Percentiles rank a stretch among this genome's conserved stretches.
Conservation (phyloP, 2,329 filamentous ascomycete genomes). For the Xylariaceae sp. region DNA sequence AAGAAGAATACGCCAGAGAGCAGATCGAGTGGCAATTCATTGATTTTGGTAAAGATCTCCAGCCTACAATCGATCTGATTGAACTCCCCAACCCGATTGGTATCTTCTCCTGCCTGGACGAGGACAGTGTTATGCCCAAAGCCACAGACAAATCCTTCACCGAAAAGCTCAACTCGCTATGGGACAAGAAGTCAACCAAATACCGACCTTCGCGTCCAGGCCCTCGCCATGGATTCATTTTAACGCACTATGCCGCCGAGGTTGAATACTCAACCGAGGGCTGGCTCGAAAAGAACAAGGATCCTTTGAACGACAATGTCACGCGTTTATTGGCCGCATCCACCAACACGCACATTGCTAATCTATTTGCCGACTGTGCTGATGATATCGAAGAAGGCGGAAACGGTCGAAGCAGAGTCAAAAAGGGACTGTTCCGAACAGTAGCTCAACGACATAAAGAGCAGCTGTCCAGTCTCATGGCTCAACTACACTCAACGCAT, state of each 20-base stretch:
- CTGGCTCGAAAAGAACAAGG: slow-evolving; percentile 99
- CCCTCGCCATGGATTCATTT: slow-evolving; percentile 73
- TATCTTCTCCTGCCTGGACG: slow-evolving; percentile 96
- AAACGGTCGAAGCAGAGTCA: slow-evolving; percentile 73
- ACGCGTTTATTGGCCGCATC: slow-evolving; percentile 83
- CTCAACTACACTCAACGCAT: slow-evolving; percentile 89
- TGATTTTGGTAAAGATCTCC: slow-evolving; percentile 93
- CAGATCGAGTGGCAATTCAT: slow-evolving; percentile 99
- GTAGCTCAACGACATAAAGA: slow-evolving; percentile 97
- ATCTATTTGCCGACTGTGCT: slow-evolving; percentile 82
- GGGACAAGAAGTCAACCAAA: slow-evolving; percentile 94
- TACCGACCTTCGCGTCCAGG: slow-evolving; percentile 84
- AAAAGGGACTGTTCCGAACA: slow-evolving; percentile 94
- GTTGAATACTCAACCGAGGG: slow-evolving; percentile 94
- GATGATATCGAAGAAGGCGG: slow-evolving; percentile 72
- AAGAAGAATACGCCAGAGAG: slow-evolving; percentile 95
- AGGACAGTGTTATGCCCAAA: slow-evolving; percentile 98
- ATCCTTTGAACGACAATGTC: slow-evolving; percentile 94
- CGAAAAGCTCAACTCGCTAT: slow-evolving; percentile 92
- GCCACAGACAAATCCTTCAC: slow-evolving; percentile 96
- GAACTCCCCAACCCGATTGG: slow-evolving; percentile 95
- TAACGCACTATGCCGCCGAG: slow-evolving; percentile 96
- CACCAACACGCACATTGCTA: slow-evolving; percentile 75
- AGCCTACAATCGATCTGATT: slow-evolving; percentile 96
- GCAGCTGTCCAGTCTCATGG: slow-evolving; percentile 94